Base-by-base conservation (phyloP, 2,329 filamentous ascomycete genomes). In the Metarhizium guizhouense region DNA sequence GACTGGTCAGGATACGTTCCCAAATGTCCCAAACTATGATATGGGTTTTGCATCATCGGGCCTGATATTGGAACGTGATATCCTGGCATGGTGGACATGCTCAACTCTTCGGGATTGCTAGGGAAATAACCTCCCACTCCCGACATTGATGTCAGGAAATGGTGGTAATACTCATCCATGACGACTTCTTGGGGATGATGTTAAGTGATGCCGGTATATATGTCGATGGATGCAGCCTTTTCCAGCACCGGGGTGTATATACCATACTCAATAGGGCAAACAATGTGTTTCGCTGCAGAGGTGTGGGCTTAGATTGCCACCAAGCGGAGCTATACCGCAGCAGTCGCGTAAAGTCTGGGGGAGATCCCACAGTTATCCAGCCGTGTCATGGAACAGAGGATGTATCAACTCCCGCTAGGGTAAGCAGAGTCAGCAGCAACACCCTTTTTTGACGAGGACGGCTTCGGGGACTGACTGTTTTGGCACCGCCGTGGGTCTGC, bases 111-210 rank as follows among this genome's bases (percentile, higher is more conserved):
- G 47, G 71, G 67, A 47, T 68, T 74, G 16, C 65, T 64, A 55
- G 63, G 66, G 51, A 71, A 67, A 58, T 72, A 71, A 49, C 70
- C 68, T 50, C 70, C 72, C 53, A 70, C 69, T 54, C 75, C 77
- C 56, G 75, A 72, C 73, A 79, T 76, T 38, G 78, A 78, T 61
- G 78, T 74, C 55, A 82, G 70, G 62, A 82, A 81, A 59, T 77
- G 75, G 52, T 78, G 76, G 61, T 83, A 82, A 64, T 79, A 80
- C 60, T 81, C 78, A 64, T 75, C 76, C 80, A 83, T 83, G 56
- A 59, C 30, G 32, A 6, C 14, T 29, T 52, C 51, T 52, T 58
- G 20, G 40, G 14, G 32, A 40, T 8, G 20, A 29, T 25, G n/a
- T 45, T 34, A 45, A 54, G 20, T 30, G 51, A 54, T 40, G 48